Evolutionary conservation across 2,329 filamentous ascomycete genomes (phyloP).

Genomic region (Chaetomium globosum): DNA sequence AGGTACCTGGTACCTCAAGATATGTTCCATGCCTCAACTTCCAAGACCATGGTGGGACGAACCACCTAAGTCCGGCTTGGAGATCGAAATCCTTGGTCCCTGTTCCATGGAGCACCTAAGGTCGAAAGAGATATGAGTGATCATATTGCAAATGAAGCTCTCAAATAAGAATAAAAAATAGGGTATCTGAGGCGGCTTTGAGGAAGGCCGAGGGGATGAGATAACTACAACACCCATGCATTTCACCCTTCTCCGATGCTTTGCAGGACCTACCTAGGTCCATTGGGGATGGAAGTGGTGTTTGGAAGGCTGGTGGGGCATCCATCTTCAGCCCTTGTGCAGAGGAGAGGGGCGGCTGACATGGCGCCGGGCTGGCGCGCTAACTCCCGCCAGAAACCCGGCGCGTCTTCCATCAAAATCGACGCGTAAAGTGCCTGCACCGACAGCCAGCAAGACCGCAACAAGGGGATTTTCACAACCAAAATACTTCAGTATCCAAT

Average conservation of each 20-base stretch:
- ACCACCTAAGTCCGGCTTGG: background rate
- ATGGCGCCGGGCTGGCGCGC: slow-evolving; percentile 2
- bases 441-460: background rate
- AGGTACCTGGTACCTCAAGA: too few relatives aligned
- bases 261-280: too few relatives aligned
- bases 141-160: background rate
- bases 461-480: background rate
- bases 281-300: background rate
- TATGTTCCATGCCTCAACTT: too few relatives aligned
- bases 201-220: background rate
- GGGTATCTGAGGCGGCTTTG: background rate
- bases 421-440: slow-evolving; percentile 19
- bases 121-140: background rate
- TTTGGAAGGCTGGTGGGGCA: background rate
- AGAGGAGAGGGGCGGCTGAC: slow-evolving; percentile 2
- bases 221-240: too few relatives aligned
- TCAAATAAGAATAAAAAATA: background rate
- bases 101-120: background rate
- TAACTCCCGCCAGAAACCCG: background rate
- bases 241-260: too few relatives aligned
- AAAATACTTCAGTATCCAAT: background rate
- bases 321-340: background rate
- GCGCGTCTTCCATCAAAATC: slow-evolving; percentile 7
- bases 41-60: background rate
- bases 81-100: background rate